Percentiles rank a stretch among this genome's conserved stretches.
These are phyloP conservation scores for Pythium monospermum DNA, from an alignment of 352 stramenopile genomes.

Conservation along the genomic window DNA sequence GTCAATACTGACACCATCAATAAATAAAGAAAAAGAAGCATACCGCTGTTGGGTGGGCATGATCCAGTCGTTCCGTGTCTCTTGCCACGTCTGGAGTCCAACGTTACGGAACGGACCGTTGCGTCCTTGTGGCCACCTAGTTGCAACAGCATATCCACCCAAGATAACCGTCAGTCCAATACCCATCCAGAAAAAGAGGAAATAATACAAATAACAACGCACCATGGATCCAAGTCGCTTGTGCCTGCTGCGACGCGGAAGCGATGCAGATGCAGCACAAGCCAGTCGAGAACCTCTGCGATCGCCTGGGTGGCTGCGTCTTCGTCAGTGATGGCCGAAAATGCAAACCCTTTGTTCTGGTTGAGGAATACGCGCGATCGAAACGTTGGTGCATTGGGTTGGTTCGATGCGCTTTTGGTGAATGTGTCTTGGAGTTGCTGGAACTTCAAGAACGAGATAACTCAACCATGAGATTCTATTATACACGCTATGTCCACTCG, in stretches of 20 bases:
- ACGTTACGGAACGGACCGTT: conserved; percentile 86
- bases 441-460: conserved; percentile 29
- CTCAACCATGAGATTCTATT: background rate
- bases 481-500: background rate
- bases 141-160: conserved; percentile 5
- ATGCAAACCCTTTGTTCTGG: conserved; percentile 76
- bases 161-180: too few relatives aligned
- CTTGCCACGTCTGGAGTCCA: conserved; percentile 72
- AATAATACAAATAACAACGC: too few relatives aligned
- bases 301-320: conserved; percentile 83
- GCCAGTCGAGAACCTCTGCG: conserved; percentile 81
- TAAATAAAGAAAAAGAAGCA: conserved; percentile 5
- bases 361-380: conserved; percentile 53
- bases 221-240: conserved; percentile 76
- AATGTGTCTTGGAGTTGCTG: conserved; percentile 34
- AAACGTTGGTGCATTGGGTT: conserved; percentile 17
- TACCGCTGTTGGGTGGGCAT: conserved; percentile 66
- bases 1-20: conserved; percentile 5
- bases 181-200: too few relatives aligned
- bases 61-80: conserved; percentile 60
- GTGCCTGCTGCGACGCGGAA: conserved; percentile 71
- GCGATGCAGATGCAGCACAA: conserved; percentile 77
- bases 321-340: conserved; percentile 88
- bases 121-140: conserved; percentile 82
- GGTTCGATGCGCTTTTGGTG: background rate